A percentile compares a stretch with the other conserved stretches of the same genome.
Evolutionary conservation across 2,329 filamentous ascomycete species (phyloP).

Genomic region (Neofusicoccum laricinum): DNA sequence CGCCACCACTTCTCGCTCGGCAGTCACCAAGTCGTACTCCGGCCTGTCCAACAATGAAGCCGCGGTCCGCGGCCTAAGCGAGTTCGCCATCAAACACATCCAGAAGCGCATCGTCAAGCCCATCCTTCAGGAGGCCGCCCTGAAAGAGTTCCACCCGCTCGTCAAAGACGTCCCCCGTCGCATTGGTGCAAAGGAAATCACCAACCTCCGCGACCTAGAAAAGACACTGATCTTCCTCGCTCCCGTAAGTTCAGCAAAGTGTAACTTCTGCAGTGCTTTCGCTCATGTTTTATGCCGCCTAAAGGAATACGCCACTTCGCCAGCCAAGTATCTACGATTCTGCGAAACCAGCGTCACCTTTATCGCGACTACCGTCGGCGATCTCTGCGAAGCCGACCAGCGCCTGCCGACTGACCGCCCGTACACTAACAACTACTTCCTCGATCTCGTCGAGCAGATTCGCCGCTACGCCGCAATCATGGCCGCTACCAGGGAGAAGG

Average conservation of each 20-base stretch:
- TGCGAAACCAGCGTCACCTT: slow-evolving; percentile 87
- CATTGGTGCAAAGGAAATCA: slow-evolving; percentile 80
- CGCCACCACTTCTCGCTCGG: slow-evolving; percentile 34
- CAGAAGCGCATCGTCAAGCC: slow-evolving; percentile 73
- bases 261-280: slow-evolving; percentile 59
- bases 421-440: slow-evolving; percentile 94
- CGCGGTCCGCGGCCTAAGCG: slow-evolving; percentile 61
- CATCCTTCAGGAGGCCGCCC: slow-evolving; percentile 67
- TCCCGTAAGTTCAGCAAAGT: slow-evolving; percentile 70
- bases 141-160: slow-evolving; percentile 79
- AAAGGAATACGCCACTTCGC: slow-evolving; percentile 71
- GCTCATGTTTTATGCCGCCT: slow-evolving; percentile 57
- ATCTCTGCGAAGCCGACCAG: slow-evolving; percentile 82
- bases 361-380: slow-evolving; percentile 84
- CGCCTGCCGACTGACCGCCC: slow-evolving; percentile 79
- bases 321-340: slow-evolving; percentile 78
- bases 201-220: slow-evolving; percentile 88
- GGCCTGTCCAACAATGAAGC: slow-evolving; percentile 33
- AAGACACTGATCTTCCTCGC: slow-evolving; percentile 89
- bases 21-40: slow-evolving; percentile 46
- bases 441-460: slow-evolving; percentile 94
- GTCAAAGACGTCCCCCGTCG: slow-evolving; percentile 74
- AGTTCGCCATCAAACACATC: slow-evolving; percentile 72
- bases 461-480: slow-evolving; percentile 84
- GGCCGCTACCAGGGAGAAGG: slow-evolving; percentile 68